Percentiles rank a stretch among this genome's conserved stretches.
phyloP scores from a whole-genome alignment of 805 yeast genomes.

The Schizosaccharomyces lindneri region DNA sequence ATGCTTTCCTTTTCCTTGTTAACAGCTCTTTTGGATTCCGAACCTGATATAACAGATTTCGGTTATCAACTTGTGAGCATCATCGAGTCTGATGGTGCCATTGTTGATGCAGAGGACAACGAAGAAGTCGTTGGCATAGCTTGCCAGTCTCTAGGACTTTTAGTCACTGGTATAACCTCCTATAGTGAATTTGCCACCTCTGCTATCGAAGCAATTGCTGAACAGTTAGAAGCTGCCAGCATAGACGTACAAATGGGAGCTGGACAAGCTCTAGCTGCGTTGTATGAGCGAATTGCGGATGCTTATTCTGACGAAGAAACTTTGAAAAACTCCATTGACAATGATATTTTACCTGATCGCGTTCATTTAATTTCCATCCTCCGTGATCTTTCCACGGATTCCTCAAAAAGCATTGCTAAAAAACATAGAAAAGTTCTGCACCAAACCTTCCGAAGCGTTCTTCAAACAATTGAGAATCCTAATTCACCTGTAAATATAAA shows the following conservation, averaged over 20 bases:
- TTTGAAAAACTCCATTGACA: neutral
- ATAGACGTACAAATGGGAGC: neutral
- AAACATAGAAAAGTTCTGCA: neutral
- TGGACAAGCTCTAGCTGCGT: neutral
- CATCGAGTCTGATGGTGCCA: conserved; percentile 2
- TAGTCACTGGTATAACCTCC: neutral
- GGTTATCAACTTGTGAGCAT: neutral
- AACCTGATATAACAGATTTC: neutral
- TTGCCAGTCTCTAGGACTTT: neutral
- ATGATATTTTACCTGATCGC: neutral
- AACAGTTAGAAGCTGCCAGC: neutral
- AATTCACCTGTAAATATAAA: neutral
- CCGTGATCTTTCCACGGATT: neutral
- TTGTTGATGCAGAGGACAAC: neutral
- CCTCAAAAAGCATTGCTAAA: neutral
- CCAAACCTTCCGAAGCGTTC: neutral
- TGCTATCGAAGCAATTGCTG: neutral
- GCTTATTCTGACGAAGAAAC: neutral
- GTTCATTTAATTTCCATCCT: neutral
- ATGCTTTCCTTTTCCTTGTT: neutral
- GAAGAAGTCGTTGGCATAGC: neutral
- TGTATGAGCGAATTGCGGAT: neutral
- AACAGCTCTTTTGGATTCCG: neutral
- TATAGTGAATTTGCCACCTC: neutral
- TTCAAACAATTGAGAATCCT: neutral